Conservation (phyloP, 768 basidiomycete genomes). For the Amanita fuliginea region DNA sequence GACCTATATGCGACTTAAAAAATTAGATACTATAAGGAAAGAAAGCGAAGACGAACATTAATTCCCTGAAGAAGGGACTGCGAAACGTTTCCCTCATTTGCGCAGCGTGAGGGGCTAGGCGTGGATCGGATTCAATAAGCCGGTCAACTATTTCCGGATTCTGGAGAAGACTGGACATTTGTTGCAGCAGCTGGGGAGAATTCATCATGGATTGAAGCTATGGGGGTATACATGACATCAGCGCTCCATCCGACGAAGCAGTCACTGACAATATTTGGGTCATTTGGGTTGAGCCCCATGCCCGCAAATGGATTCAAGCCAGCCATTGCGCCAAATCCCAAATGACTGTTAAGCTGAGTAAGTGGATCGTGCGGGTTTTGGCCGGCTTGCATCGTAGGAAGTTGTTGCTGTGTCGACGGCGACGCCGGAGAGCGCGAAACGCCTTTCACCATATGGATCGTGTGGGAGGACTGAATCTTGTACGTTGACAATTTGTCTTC, state of each 20-base stretch:
- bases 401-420: slow-evolving; percentile 37
- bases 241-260: not conserved
- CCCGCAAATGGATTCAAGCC: slow-evolving; percentile 89
- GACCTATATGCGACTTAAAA: slow-evolving; percentile 27
- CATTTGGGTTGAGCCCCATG: slow-evolving; percentile 84
- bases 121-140: slow-evolving; percentile 73
- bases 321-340: slow-evolving; percentile 71
- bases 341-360: slow-evolving; percentile 68
- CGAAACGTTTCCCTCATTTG: slow-evolving; percentile 74
- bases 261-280: slow-evolving; percentile 80
- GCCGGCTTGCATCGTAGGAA: slow-evolving; percentile 85
- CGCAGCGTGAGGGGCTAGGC: slow-evolving; percentile 64
- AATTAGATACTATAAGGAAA: not conserved
- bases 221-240: not conserved
- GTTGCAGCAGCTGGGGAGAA: slow-evolving; percentile 73
- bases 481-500: slow-evolving; percentile 75
- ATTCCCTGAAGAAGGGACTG: slow-evolving; percentile 60
- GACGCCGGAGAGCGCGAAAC: slow-evolving; percentile 37
- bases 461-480: slow-evolving; percentile 85
- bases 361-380: slow-evolving; percentile 84
- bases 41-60: slow-evolving; percentile 44
- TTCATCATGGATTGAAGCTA: slow-evolving; percentile 85
- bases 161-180: slow-evolving; percentile 80
- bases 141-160: slow-evolving; percentile 87
- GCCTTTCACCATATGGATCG: slow-evolving; percentile 91